phyloP scores from a whole-genome alignment of 768 basidiomycete species.

The Sistotremastrum niveocremeum region DNA sequence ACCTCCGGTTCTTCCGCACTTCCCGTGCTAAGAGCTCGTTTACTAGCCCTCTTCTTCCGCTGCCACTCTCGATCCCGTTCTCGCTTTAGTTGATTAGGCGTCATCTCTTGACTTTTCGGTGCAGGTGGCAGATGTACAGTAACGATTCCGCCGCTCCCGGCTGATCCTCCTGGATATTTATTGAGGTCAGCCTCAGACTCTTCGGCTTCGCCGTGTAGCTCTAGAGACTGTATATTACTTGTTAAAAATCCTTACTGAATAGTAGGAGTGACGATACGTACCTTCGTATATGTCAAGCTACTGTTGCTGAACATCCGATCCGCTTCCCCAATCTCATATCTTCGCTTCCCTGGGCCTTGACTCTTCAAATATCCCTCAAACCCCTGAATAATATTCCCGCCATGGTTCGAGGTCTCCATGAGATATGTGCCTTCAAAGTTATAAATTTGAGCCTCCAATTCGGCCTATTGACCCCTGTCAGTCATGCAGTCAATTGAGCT shows the following conservation, averaged over 20 bases:
- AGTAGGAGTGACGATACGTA: constrained; percentile 12
- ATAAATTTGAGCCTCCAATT: constrained; percentile 68
- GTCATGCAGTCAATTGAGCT: background rate
- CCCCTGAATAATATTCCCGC: constrained; percentile 80
- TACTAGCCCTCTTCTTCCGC: constrained; percentile 48
- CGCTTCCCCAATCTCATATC: constrained; percentile 61
- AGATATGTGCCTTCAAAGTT: constrained; percentile 65
- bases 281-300: constrained; percentile 66
- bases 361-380: constrained; percentile 82
- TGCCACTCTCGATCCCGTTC: constrained; percentile 73
- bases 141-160: constrained; percentile 52
- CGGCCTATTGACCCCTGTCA: constrained; percentile 32
- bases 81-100: constrained; percentile 63
- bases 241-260: background rate
- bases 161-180: constrained; percentile 25
- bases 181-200: constrained; percentile 49
- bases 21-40: constrained; percentile 48
- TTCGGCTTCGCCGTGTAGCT: constrained; percentile 58
- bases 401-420: constrained; percentile 61
- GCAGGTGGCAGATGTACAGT: constrained; percentile 71
- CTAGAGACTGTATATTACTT: constrained; percentile 46
- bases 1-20: constrained; percentile 59
- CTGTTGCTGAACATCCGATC: constrained; percentile 77
- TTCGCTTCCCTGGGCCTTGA: constrained; percentile 49
- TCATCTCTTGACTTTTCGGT: constrained; percentile 49